phyloP scores from a whole-genome alignment of 2,329 filamentous ascomycete species.

The Aspergillus aculeatus region DNA sequence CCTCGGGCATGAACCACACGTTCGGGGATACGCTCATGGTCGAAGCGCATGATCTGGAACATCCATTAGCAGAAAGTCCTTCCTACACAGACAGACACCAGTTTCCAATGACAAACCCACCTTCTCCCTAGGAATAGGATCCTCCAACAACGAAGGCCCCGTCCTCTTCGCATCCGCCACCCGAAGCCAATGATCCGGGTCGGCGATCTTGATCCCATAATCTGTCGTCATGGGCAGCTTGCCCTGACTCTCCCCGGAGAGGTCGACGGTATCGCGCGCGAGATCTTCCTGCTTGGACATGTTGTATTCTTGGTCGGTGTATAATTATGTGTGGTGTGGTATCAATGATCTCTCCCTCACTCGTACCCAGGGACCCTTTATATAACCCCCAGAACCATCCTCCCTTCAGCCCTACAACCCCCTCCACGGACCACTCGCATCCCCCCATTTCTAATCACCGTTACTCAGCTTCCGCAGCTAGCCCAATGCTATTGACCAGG shows the following conservation, averaged over 20 bases:
- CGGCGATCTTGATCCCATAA: conserved; percentile 69
- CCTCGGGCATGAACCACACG: conserved; percentile 67
- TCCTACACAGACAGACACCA: background rate
- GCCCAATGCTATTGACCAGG: background rate
- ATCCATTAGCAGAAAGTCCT: background rate
- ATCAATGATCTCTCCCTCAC: too few species aligned
- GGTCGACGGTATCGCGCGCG: conserved; percentile 57
- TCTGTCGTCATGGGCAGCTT: conserved; percentile 70
- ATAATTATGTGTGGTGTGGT: background rate
- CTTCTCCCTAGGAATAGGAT: conserved; percentile 71
- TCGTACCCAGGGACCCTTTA: background rate
- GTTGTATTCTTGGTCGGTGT: background rate
- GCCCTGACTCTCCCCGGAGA: conserved; percentile 33
- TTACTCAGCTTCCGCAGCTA: background rate
- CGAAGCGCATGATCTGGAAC: conserved; percentile 60
- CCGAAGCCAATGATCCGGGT: conserved; percentile 76
- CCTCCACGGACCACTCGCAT: background rate
- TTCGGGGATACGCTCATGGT: conserved; percentile 70
- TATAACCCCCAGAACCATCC: background rate
- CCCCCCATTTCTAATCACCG: conserved; percentile 1
- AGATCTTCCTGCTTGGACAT: conserved; percentile 62
- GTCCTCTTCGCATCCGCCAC: conserved; percentile 61
- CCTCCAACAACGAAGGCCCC: conserved; percentile 70
- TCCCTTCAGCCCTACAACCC: background rate
- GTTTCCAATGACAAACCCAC: conserved; percentile 40